Percentiles rank a stretch among this genome's conserved stretches.
These are phyloP conservation scores for Elongisporangium undulatum DNA, from an alignment of 352 stramenopile genomes.

Conservation along the genomic window DNA sequence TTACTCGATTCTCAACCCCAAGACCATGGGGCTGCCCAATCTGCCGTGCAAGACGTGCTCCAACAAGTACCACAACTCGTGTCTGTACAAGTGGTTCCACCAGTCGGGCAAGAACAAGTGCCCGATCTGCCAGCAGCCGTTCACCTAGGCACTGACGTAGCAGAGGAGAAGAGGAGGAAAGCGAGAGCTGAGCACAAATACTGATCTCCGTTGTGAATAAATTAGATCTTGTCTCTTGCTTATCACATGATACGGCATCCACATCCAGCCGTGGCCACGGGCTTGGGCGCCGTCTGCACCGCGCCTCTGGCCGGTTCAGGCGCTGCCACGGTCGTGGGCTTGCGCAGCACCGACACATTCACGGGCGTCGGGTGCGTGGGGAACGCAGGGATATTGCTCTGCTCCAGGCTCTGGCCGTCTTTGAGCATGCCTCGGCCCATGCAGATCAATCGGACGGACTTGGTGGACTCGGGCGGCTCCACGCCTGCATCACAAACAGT, in stretches of 20 bases:
- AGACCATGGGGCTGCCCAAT: constrained; percentile 86
- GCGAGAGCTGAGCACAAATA: not conserved
- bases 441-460: constrained; percentile 89
- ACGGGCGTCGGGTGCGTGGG: constrained; percentile 93
- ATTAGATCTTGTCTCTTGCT: constrained; percentile 14
- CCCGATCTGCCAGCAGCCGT: constrained; percentile 90
- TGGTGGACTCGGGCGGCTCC: constrained; percentile 37
- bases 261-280: constrained; percentile 46
- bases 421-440: constrained; percentile 93
- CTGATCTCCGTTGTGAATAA: constrained; percentile 17
- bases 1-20: constrained; percentile 90
- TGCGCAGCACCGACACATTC: constrained; percentile 87
- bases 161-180: not conserved
- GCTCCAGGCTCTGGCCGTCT: constrained; percentile 83
- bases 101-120: constrained; percentile 93
- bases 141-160: constrained; percentile 33
- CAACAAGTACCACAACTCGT: constrained; percentile 93
- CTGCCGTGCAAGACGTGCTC: constrained; percentile 89
- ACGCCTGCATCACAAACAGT: constrained; percentile 26
- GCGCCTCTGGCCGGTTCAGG: constrained; percentile 20
- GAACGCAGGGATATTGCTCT: constrained; percentile 87
- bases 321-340: constrained; percentile 17
- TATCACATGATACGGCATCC: constrained; percentile 50
- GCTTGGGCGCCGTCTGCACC: constrained; percentile 21
- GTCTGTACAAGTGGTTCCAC: constrained; percentile 94